These are phyloP conservation scores for Sporothrix humicola DNA, from an alignment of 2,329 filamentous ascomycete genomes.

Conservation along the genomic window DNA sequence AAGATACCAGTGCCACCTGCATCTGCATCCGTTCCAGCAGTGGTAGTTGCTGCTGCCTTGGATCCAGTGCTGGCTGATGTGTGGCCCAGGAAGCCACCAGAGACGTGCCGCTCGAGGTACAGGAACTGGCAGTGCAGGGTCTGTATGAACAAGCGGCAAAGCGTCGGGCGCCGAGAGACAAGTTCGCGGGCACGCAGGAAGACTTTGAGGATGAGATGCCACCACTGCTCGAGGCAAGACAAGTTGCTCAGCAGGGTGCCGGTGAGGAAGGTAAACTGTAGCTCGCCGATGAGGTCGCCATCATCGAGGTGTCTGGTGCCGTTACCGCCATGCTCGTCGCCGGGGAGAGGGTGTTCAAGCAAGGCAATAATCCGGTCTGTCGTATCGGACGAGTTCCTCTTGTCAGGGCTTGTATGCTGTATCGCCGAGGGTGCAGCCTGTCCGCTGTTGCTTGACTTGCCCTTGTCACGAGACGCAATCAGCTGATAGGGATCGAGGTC, in stretches of 20 bases:
- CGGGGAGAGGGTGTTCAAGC: conserved; percentile 36
- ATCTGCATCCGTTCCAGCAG: conserved; percentile 32
- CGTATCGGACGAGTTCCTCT: conserved; percentile 37
- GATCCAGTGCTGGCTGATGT: conserved; percentile 42
- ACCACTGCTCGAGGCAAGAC: conserved; percentile 67
- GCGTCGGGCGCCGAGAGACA: conserved; percentile 49
- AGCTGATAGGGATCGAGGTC: conserved; percentile 50
- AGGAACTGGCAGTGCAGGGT: conserved; percentile 61
- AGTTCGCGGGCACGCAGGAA: conserved; percentile 59
- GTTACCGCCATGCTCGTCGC: background rate
- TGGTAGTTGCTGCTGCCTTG: background rate
- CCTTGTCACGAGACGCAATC: conserved; percentile 33
- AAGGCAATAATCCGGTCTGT: conserved; percentile 40
- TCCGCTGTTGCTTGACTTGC: background rate
- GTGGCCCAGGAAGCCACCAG: conserved; percentile 41
- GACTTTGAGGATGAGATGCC: conserved; percentile 58
- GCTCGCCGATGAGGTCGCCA: conserved; percentile 61
- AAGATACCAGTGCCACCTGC: conserved; percentile 41
- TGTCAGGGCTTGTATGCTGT: background rate
- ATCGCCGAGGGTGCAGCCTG: conserved; percentile 19
- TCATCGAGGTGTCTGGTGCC: conserved; percentile 40
- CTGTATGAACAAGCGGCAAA: conserved; percentile 56
- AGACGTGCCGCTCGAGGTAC: conserved; percentile 58
- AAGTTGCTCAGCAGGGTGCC: conserved; percentile 64
- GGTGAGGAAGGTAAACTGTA: conserved; percentile 65